Base-by-base conservation (phyloP, 345 rosid genomes). In the Aurinia saxatilis region DNA sequence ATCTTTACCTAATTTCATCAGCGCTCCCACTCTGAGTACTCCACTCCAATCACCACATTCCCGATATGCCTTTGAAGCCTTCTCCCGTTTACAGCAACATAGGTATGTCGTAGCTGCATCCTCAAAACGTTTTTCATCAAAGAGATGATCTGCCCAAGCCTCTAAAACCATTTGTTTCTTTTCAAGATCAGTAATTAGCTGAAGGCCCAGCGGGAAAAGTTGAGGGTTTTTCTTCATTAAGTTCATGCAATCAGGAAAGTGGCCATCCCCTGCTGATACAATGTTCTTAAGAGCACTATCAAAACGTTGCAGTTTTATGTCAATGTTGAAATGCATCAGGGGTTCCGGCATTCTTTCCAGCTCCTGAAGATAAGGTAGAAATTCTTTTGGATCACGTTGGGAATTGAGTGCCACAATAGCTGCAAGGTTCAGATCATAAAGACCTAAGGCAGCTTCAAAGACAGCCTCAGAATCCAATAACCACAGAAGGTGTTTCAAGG, bases 401-500 rank as follows among this genome's bases (percentile, higher is more conserved):
- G 99, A 87, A 73, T 93, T 90, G 72, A 90, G 75, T 52, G 99
- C 97, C 77, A 93, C 99, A 42, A 93, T 87, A 71, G 99, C 99
- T 71, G 95, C 88, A 75, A 93, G 96, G 79, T 87, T 83, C 81
- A 93, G 75, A 80, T 90, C 97, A 57, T 90, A 90, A 66, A 90
- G 95, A 45, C 99, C 99, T 48, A 93, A 72, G 64, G 99, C 96
- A 72, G 99, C 87, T 78, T 87, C 89, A 77, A 79, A 93, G 56
- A 93, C 86, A 36, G 90, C 97, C 57, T 86, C 92, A n/a, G 87
- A 64, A 80, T 90, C 97, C 70, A 90, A 82, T 79, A 93, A 67
- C 99, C 99, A 93, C 56, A 93, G 51, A 40, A 93, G 90, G 76
- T 93, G 99, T 76, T 87, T 93, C 72, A 87, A 54, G 9, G 95